Evolutionary conservation across 2,329 filamentous ascomycete genomes (phyloP).

Genomic region (Monilinia polystroma): DNA sequence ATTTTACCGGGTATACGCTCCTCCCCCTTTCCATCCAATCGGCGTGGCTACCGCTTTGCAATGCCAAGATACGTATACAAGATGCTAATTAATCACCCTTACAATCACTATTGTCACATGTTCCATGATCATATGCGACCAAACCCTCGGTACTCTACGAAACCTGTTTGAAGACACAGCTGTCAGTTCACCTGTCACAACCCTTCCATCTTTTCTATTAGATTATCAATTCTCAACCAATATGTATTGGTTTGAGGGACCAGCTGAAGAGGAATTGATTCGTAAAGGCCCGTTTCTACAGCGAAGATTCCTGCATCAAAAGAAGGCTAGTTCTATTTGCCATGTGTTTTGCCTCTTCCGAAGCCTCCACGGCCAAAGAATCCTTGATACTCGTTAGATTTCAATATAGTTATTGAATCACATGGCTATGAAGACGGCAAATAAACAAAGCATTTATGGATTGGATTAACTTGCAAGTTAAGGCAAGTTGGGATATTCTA

Average conservation of each 20-base stretch:
- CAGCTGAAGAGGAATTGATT: neutral
- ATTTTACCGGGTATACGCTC: too few species aligned
- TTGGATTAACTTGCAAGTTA: neutral
- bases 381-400: neutral
- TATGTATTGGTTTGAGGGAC: neutral
- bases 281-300: neutral
- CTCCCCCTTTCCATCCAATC: too few species aligned
- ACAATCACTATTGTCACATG: too few species aligned
- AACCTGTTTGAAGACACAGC: too few species aligned
- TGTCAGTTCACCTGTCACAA: neutral
- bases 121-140: too few species aligned
- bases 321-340: neutral
- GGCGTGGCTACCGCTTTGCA: too few species aligned
- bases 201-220: neutral
- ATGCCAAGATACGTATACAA: too few species aligned
- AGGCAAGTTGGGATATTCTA: neutral
- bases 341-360: too few species aligned
- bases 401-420: neutral
- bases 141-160: too few species aligned
- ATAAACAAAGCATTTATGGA: neutral
- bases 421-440: slow-evolving; percentile 2
- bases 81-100: too few species aligned
- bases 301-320: neutral
- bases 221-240: neutral
- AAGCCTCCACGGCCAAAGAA: neutral